A percentile compares a stretch with the other conserved stretches of the same genome.
phyloP scores from a whole-genome alignment of 129 eudicot species.

The Centrapalus pauciflorus region DNA sequence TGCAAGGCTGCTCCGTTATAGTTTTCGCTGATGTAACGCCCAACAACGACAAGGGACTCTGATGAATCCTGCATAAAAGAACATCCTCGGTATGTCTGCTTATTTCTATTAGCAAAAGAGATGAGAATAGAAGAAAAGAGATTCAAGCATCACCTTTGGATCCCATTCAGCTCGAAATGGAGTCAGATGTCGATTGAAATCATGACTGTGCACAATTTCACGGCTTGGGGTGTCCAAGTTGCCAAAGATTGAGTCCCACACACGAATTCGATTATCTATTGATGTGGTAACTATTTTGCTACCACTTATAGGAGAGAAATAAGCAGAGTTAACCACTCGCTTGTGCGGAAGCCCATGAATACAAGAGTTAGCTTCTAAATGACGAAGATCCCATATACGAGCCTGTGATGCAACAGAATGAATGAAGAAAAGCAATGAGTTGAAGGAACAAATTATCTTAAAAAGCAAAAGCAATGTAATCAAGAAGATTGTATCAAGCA shows the following conservation, averaged over 20 bases:
- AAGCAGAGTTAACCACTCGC: constrained; percentile 96
- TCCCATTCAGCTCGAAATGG: constrained; percentile 99
- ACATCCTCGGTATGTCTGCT: not conserved
- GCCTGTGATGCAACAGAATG: constrained; percentile 43
- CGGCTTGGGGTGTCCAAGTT: constrained; percentile 82
- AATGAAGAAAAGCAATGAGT: not conserved
- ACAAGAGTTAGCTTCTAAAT: constrained; percentile 62
- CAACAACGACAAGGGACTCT: constrained; percentile 91
- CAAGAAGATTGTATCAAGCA: not conserved
- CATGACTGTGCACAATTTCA: constrained; percentile 98
- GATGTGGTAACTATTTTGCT: constrained; percentile 96
- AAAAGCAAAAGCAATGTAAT: too few relatives aligned
- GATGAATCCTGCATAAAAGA: constrained; percentile 64
- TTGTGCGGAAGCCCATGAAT: constrained; percentile 68
- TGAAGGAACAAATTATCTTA: too few relatives aligned
- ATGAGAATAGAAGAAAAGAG: not conserved
- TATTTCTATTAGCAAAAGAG: not conserved
- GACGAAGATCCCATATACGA: constrained; percentile 93
- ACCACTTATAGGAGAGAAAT: constrained; percentile 84
- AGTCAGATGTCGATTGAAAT: constrained; percentile 88
- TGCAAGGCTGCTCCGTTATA: constrained; percentile 90
- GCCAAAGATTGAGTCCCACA: constrained; percentile 93
- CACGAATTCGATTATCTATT: constrained; percentile 87
- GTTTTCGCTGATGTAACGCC: constrained; percentile 97
- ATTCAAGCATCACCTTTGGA: constrained; percentile 63